Conservation (phyloP, 768 basidiomycete species). For the Tulasnella calospora region DNA sequence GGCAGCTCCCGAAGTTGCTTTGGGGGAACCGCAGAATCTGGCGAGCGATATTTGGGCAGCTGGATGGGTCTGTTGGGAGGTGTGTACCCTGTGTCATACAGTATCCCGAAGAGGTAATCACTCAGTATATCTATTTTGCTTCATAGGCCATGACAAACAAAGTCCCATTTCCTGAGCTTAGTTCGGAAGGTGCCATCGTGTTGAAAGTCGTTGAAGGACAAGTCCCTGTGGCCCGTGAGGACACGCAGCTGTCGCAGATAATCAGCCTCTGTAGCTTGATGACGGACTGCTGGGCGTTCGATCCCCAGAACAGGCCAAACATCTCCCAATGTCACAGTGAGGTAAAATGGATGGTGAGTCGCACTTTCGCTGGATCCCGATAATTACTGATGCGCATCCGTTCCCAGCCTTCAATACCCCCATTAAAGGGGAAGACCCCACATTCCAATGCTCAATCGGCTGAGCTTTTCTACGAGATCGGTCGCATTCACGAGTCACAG, state of each 20-base stretch:
- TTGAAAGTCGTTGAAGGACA: neutral
- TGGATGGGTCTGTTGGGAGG: too few relatives aligned
- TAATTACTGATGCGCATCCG: neutral
- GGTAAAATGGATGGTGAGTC: neutral
- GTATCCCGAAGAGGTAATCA: too few relatives aligned
- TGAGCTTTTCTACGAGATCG: neutral
- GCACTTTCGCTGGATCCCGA: neutral
- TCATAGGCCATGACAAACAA: neutral
- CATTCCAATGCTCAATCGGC: neutral
- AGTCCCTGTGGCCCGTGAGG: neutral
- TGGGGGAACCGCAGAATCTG: too few relatives aligned
- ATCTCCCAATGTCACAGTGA: neutral
- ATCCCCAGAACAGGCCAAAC: neutral
- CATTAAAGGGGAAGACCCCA: neutral
- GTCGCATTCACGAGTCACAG: neutral
- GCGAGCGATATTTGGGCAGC: too few relatives aligned
- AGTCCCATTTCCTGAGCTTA: neutral
- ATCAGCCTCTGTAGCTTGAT: neutral
- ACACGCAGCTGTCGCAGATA: neutral
- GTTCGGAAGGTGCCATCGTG: neutral
- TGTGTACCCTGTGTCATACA: too few relatives aligned
- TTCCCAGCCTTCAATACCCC: neutral
- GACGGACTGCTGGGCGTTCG: neutral
- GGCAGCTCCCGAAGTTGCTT: too few relatives aligned
- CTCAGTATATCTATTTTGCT: too few relatives aligned